phyloP scores from a whole-genome alignment of 2,329 filamentous ascomycete species.

The Trichothecium sympodiale region DNA sequence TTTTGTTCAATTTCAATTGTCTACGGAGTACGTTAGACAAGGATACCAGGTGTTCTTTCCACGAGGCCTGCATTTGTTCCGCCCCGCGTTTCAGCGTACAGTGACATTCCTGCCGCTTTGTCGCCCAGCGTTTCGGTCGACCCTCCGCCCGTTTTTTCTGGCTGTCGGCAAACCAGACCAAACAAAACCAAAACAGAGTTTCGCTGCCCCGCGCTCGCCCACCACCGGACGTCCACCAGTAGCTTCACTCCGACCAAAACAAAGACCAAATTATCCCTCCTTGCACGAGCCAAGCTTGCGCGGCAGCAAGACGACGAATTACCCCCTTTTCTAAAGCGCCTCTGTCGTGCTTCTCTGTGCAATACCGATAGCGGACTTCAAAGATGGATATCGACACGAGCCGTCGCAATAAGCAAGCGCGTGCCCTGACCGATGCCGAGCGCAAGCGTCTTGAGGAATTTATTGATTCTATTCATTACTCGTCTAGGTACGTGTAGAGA shows the following conservation, averaged over 20 bases:
- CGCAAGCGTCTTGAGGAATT: conserved; percentile 80
- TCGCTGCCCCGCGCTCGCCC: neutral
- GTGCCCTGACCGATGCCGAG: conserved; percentile 71
- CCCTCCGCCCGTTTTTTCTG: too few species aligned
- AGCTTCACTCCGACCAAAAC: neutral
- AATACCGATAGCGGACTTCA: neutral
- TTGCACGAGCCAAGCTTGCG: too few species aligned
- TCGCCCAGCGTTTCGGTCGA: too few species aligned
- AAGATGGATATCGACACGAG: conserved; percentile 60
- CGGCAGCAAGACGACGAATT: neutral
- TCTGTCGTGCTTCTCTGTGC: neutral
- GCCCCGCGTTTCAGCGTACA: too few species aligned
- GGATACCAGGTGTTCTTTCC: too few species aligned
- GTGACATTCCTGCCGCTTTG: too few species aligned
- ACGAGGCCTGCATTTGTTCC: too few species aligned
- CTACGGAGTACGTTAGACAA: too few species aligned
- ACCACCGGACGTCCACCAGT: neutral
- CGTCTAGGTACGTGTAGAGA: conserved; percentile 57
- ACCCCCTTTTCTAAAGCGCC: neutral
- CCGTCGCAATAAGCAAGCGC: conserved; percentile 78
- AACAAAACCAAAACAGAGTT: too few species aligned
- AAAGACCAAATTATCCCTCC: neutral
- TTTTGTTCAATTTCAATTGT: too few species aligned
- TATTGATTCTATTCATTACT: conserved; percentile 91
- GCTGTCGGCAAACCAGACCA: too few species aligned